These are phyloP conservation scores for Juglanconis oblonga DNA, from an alignment of 2,329 filamentous ascomycete species.

Conservation along the genomic window DNA sequence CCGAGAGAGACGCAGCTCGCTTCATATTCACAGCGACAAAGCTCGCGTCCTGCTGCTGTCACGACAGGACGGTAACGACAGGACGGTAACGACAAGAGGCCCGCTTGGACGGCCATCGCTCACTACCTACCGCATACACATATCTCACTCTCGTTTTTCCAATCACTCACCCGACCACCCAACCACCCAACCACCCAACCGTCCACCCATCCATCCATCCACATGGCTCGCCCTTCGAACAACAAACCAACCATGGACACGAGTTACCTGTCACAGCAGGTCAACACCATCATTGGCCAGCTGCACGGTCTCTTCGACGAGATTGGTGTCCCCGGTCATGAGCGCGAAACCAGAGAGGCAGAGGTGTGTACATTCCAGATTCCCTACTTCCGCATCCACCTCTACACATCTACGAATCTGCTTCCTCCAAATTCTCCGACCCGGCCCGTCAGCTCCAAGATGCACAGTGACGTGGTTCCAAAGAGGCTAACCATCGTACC, in stretches of 20 bases:
- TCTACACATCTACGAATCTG: neutral
- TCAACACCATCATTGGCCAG: slow-evolving; percentile 89
- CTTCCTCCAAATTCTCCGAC: slow-evolving; percentile 9
- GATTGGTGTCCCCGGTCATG: slow-evolving; percentile 91
- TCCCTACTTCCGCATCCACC: neutral
- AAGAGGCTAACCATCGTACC: slow-evolving; percentile 11
- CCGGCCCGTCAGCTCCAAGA: neutral
- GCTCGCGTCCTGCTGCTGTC: neutral
- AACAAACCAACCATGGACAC: slow-evolving; percentile 66
- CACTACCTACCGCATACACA: neutral
- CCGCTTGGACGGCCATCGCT: neutral
- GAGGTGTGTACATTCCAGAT: slow-evolving; percentile 59
- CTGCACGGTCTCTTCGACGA: slow-evolving; percentile 95
- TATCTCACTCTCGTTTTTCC: neutral
- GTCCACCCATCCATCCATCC: slow-evolving; percentile 4
- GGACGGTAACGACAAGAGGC: neutral
- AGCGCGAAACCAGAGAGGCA: slow-evolving; percentile 83
- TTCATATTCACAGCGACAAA: neutral
- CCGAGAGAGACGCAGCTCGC: slow-evolving; percentile 4
- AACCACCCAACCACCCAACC: neutral
- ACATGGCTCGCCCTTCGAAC: slow-evolving; percentile 5
- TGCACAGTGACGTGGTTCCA: slow-evolving; percentile 16
- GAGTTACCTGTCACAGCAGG: slow-evolving; percentile 89
- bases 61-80: too few relatives aligned
- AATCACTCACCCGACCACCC: neutral